These are phyloP conservation scores for Aureobasidium melanogenum DNA, from an alignment of 2,329 filamentous ascomycete species.

Conservation along the genomic window DNA sequence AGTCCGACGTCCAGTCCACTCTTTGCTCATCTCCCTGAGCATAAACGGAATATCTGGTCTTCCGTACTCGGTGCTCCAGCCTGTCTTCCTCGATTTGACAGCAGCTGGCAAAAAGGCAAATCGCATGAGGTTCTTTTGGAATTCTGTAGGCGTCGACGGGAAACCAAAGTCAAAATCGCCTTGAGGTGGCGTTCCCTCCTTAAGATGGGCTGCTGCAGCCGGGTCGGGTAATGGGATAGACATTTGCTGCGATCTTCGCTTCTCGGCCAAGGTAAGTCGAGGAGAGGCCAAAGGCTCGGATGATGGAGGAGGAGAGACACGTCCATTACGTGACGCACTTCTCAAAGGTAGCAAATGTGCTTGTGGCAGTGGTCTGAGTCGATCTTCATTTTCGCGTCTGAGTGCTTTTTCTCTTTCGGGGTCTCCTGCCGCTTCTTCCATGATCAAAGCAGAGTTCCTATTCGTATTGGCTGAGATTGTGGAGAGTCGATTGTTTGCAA, in stretches of 20 bases:
- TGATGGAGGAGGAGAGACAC: slow-evolving; percentile 15
- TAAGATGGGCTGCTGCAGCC: slow-evolving; percentile 11
- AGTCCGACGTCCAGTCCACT: slow-evolving; percentile 70
- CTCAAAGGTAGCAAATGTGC: slow-evolving; percentile 31
- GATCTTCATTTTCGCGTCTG: slow-evolving; percentile 73
- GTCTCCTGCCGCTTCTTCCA: slow-evolving; percentile 72
- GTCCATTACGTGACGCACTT: slow-evolving; percentile 17
- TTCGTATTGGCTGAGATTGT: slow-evolving; percentile 30
- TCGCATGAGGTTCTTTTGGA: slow-evolving; percentile 82
- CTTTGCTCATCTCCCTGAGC: slow-evolving; percentile 70
- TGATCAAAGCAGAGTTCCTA: slow-evolving; percentile 74
- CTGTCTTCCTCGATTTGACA: slow-evolving; percentile 47
- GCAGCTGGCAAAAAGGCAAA: slow-evolving; percentile 66
- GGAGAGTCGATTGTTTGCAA: slow-evolving; percentile 60
- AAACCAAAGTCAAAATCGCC: slow-evolving; percentile 54
- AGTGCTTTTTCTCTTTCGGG: slow-evolving; percentile 70
- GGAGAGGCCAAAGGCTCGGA: slow-evolving; percentile 20
- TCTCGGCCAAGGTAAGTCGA: slow-evolving; percentile 29
- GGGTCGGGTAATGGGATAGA: slow-evolving; percentile 33
- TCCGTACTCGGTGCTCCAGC: slow-evolving; percentile 89
- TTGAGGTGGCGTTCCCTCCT: slow-evolving; percentile 10
- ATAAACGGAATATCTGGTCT: slow-evolving; percentile 81
- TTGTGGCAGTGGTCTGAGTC: slow-evolving; percentile 69
- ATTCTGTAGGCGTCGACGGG: slow-evolving; percentile 72
- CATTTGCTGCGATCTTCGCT: slow-evolving; percentile 34